Evolutionary conservation across 495 filamentous ascomycete species (phyloP), one percentile per base, ranked within the genome.

Genomic region (Podospora australis): DNA sequence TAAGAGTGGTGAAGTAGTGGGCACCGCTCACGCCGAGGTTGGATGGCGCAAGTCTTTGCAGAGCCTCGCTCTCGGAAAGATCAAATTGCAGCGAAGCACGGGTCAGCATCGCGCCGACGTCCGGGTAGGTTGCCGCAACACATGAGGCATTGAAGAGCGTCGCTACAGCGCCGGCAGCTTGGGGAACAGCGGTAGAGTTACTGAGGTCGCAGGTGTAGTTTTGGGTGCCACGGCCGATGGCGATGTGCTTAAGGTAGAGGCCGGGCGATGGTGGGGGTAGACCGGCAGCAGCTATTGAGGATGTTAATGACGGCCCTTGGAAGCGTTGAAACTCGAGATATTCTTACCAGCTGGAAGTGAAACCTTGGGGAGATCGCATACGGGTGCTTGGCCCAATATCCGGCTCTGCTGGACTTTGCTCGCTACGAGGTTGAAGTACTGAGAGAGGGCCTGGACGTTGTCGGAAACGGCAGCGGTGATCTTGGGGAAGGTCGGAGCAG

Each of bases 101-200:
- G 14, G 79, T 71, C 35, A 86, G 68, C 7, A 71, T 54, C 45
- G 70, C 47, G 43, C 90, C 67, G 7, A 91, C 67, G 42, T 80
- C 77, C 2, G 85, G 82, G 52, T 75, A 75, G 50, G 77, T 71
- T 25, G 80, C 73, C 6, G 86, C 85, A 21, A 88, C 59, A 72
- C 91, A 98, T 41, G 84, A 84, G 35, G 78, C 83, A 68, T 98
- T 86, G 81, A 83, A 96, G 52, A 98, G 88, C 20, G 75, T 81
- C 39, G 92, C 92, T 14, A 88, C 64, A 45, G 92, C 92, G 50
- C 92, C 92, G 32, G 75, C 62, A 14, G 80, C 65, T 4, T 60
- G 62, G n/a, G 91, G 91, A 0, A 67, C 61, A 0, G 80, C 75
- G 1, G 72, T 65, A 2, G 78, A 58, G 53, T 78, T 75, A 44